Conservation (phyloP, 371 early-diverging fungal species). For the Mucor indicus region DNA sequence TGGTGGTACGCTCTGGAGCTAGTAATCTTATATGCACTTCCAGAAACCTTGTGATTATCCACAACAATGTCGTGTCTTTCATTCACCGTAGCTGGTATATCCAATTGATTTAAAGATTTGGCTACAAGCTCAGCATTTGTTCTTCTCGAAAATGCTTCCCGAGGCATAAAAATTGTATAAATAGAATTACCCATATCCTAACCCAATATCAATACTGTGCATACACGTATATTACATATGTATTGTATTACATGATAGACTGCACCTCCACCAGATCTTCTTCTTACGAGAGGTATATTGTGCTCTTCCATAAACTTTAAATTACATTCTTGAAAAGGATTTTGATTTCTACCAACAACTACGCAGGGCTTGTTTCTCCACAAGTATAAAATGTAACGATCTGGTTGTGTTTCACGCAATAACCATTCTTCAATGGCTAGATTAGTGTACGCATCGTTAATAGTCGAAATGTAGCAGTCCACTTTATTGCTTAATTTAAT, state of each 20-base stretch:
- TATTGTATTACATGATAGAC: slow-evolving; percentile 84
- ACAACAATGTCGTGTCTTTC: slow-evolving; percentile 89
- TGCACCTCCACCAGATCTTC: slow-evolving; percentile 94
- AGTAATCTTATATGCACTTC: slow-evolving; percentile 92
- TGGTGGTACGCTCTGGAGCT: slow-evolving; percentile 88
- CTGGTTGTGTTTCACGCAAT: slow-evolving; percentile 64
- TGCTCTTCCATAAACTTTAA: slow-evolving; percentile 62
- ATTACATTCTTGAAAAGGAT: slow-evolving; percentile 94
- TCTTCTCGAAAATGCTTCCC: slow-evolving; percentile 74
- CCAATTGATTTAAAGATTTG: slow-evolving; percentile 71
- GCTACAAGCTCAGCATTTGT: slow-evolving; percentile 79
- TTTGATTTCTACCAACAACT: slow-evolving; percentile 95
- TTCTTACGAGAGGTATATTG: slow-evolving; percentile 78
- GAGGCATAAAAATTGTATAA: slow-evolving; percentile 93
- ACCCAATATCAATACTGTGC: not conserved
- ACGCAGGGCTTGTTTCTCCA: slow-evolving; percentile 90
- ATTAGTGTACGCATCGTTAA: slow-evolving; percentile 82
- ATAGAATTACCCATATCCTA: slow-evolving; percentile 94
- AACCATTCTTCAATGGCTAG: slow-evolving; percentile 93
- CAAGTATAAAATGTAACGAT: slow-evolving; percentile 70
- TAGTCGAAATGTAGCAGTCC: slow-evolving; percentile 59
- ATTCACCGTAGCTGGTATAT: slow-evolving; percentile 86
- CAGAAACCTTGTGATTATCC: slow-evolving; percentile 81
- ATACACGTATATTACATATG: not conserved
- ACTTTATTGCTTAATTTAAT: slow-evolving; percentile 20